Evolutionary conservation across 192 early-diverging fungal genomes (phyloP).

Genomic region (Coemansia sp.): DNA sequence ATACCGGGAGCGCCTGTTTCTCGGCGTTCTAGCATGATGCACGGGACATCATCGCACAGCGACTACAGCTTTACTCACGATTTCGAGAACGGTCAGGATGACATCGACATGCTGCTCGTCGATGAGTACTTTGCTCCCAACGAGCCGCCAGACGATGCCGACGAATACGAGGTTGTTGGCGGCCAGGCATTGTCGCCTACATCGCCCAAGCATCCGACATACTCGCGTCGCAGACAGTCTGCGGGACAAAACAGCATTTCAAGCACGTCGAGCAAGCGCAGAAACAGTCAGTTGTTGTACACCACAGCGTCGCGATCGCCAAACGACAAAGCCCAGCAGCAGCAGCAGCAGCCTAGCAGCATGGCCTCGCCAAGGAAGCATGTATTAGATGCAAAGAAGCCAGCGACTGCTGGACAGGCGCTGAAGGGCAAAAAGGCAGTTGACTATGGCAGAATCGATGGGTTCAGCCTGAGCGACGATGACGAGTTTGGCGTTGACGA

Average conservation of each 20-base stretch:
- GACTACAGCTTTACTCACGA: conserved; percentile 42
- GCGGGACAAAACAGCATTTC: background rate
- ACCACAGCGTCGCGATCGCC: background rate
- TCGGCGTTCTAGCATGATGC: conserved; percentile 8
- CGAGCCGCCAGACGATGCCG: conserved; percentile 28
- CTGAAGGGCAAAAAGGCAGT: conserved; percentile 1
- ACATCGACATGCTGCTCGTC: conserved; percentile 33
- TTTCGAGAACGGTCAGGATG: conserved; percentile 48
- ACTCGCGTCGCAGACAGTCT: conserved; percentile 23
- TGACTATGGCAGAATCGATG: conserved; percentile 14
- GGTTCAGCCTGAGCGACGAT: conserved; percentile 23
- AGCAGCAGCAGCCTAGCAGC: too few species aligned
- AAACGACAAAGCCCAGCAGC: conserved; percentile 9
- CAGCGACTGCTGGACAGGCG: background rate
- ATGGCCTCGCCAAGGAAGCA: conserved; percentile 6
- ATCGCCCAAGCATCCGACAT: conserved; percentile 37
- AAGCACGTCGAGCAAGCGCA: background rate
- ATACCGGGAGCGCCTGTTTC: conserved; percentile 6
- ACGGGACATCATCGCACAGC: conserved; percentile 15
- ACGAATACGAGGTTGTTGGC: conserved; percentile 52
- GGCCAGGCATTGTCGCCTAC: conserved; percentile 41
- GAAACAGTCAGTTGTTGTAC: conserved; percentile 1
- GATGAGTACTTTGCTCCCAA: conserved; percentile 52
- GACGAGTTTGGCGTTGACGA: conserved; percentile 37
- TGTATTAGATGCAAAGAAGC: conserved; percentile 35